These are phyloP conservation scores for Neospora caninum DNA, from an alignment of 169 alveolate genomes.

Conservation along the genomic window DNA sequence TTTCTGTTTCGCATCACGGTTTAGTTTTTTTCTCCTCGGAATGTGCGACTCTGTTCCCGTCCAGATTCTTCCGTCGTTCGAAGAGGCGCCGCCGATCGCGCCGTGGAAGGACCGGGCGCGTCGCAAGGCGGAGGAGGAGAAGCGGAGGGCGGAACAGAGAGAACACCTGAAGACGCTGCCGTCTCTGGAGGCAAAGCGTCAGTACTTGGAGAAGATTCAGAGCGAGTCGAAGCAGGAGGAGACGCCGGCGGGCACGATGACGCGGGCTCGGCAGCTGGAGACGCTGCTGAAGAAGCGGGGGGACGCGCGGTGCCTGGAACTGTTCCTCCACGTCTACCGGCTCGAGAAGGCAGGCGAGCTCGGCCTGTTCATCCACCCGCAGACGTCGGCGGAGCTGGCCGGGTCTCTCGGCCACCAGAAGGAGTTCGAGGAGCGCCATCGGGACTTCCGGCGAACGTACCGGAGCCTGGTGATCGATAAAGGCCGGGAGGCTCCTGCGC, in stretches of 20 bases:
- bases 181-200: background rate
- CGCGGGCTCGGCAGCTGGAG: conserved; percentile 22
- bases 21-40: background rate
- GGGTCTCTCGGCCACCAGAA: background rate
- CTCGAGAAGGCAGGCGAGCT: conserved; percentile 36
- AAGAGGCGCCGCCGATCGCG: conserved; percentile 21
- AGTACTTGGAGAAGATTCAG: background rate
- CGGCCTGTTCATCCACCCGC: background rate
- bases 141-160: background rate
- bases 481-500: conserved; percentile 39
- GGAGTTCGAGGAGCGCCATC: conserved; percentile 35
- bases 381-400: background rate
- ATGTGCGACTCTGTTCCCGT: background rate
- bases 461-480: background rate
- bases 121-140: conserved; percentile 26
- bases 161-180: background rate
- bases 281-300: background rate
- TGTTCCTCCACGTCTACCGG: background rate
- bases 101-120: conserved; percentile 44
- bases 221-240: too few species aligned
- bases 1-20: background rate
- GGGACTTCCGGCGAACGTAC: conserved; percentile 19
- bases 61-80: conserved; percentile 37
- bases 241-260: background rate
- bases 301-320: background rate